Evolutionary conservation across 179 eudicot genomes (phyloP).

Genomic region (Drosera spatulata): DNA sequence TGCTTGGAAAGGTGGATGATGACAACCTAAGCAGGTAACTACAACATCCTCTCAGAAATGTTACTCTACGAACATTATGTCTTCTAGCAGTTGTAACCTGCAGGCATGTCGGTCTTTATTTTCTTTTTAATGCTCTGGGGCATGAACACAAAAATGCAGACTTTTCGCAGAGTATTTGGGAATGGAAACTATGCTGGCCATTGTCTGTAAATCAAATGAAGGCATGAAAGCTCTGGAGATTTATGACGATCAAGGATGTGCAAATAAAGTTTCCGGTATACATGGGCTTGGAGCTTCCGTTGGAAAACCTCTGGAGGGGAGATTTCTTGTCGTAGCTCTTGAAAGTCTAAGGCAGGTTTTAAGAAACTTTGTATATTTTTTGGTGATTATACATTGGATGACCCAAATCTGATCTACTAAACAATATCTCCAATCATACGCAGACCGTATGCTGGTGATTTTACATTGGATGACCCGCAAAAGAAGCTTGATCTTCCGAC

Average conservation of each 20-base stretch:
- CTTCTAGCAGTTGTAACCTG: too few species aligned
- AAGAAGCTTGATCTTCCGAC: constrained; percentile 67
- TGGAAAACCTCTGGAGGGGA: constrained; percentile 58
- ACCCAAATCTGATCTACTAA: constrained; percentile 2
- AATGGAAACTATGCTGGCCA: constrained; percentile 57
- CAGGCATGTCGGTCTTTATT: too few species aligned
- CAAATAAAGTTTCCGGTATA: constrained; percentile 35
- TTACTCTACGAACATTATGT: too few species aligned
- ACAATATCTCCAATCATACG: constrained; percentile 7
- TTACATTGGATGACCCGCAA: constrained; percentile 62
- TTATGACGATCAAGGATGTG: constrained; percentile 21
- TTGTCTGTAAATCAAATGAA: constrained; percentile 69
- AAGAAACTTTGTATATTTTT: too few species aligned
- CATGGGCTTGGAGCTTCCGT: constrained; percentile 69
- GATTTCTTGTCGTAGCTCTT: constrained; percentile 69
- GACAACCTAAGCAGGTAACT: constrained; percentile 80
- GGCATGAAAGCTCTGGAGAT: constrained; percentile 66
- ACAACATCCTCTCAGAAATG: background rate
- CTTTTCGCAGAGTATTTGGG: constrained; percentile 84
- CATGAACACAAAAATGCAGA: constrained; percentile 25
- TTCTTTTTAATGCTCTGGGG: constrained; percentile 5
- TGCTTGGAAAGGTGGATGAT: constrained; percentile 75
- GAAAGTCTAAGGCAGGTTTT: constrained; percentile 47
- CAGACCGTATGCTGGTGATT: constrained; percentile 76
- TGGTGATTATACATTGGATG: too few species aligned